Evolutionary conservation across 768 basidiomycete species (phyloP), one percentile per base, ranked within the genome.

Genomic region (Pleurotus citrinopileatus): DNA sequence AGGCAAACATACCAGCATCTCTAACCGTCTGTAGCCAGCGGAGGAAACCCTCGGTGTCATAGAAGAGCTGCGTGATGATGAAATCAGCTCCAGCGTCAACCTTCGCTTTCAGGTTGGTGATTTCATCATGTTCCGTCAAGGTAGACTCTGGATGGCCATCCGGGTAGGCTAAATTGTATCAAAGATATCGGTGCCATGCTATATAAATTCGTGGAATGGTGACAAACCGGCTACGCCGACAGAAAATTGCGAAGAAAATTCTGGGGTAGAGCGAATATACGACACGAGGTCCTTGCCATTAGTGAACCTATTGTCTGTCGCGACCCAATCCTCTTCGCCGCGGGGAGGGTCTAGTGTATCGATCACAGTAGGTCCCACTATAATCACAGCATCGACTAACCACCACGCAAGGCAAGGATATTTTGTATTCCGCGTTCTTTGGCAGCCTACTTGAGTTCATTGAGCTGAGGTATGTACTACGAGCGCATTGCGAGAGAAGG

Each of bases 21-120:
- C 94, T 76, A 44, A 94, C 81, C 63, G 80, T 84, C 61, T 75
- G 68, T 20, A 87, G 69, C 97, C 97, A 99, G 13, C 70, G 63
- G 26, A 93, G 67, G 71, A 97, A 98, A 13, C 80, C 79, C 45
- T 94, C 86, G n/a, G 89, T 83, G 65, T 99, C 96, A 70, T 98
- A 99, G 70, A 99, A 99, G 4, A 98, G 76, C 62, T 99, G 97
- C 0, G 97, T 98, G 47, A 98, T 76, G 56, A 99, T 91, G 66
- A 93, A 98, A 63, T 98, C 91, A 2, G 96, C 96, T 13, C 97
- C 97, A 0, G 91, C 94, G 61, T 96, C 87, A 34, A 97, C 85
- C 67, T 98, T 99, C 40, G 79, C 78, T 67, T 89, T 91, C 53
- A 99, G 75, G 61, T 84, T 75, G 1, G 79, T 73, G 15, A 98